Conservation (phyloP, 768 basidiomycete genomes). For the Suillus decipiens region DNA sequence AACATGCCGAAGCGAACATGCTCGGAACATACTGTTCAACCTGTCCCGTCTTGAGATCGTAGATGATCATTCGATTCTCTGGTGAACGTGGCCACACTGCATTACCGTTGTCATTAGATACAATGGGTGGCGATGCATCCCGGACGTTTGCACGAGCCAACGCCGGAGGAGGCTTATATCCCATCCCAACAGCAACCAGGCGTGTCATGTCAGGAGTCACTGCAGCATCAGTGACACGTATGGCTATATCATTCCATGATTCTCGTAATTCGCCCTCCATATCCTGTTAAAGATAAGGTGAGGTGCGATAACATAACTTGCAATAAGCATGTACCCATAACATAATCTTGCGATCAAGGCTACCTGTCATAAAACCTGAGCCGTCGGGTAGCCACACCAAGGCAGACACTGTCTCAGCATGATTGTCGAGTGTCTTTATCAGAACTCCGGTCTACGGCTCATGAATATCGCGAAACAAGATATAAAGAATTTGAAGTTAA, state of each 20-base stretch:
- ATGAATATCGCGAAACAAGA: conserved; percentile 15
- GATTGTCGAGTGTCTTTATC: conserved; percentile 64
- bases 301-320: conserved; percentile 12
- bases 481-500: conserved; percentile 32
- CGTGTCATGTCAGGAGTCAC: conserved; percentile 83
- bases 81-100: conserved; percentile 36
- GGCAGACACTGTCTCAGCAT: conserved; percentile 82
- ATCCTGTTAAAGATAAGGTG: conserved; percentile 49
- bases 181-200: conserved; percentile 84
- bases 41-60: conserved; percentile 69
- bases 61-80: conserved; percentile 73
- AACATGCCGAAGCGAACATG: conserved; percentile 14
- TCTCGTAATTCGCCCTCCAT: conserved; percentile 71
- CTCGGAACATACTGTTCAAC: conserved; percentile 59
- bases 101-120: conserved; percentile 34
- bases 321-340: conserved; percentile 65
- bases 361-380: conserved; percentile 86
- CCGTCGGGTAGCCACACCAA: conserved; percentile 89
- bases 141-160: conserved; percentile 33
- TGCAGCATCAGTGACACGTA: conserved; percentile 86
- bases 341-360: conserved; percentile 80
- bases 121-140: conserved; percentile 36
- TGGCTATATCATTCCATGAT: conserved; percentile 66
- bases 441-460: conserved; percentile 68
- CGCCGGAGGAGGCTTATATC: conserved; percentile 33